A percentile compares a stretch with the other conserved stretches of the same genome.
Evolutionary conservation across 2,329 filamentous ascomycete genomes (phyloP).

Genomic region (Penicillium sp.): DNA sequence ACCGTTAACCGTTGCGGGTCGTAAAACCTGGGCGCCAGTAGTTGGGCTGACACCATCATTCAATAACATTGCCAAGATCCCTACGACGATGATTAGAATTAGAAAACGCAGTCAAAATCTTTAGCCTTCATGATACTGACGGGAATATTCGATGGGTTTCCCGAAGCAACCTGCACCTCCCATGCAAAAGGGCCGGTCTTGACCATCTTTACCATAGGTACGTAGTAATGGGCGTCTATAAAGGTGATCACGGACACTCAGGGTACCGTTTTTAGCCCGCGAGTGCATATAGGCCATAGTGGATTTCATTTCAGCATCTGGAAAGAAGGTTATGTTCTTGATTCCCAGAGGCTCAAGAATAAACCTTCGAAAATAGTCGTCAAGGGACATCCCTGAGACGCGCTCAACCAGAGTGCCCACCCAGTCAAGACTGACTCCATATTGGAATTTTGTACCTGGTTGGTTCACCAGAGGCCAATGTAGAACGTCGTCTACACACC

Average conservation of each 20-base stretch:
- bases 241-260: background rate
- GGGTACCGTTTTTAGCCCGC: background rate
- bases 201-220: too few species aligned
- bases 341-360: background rate
- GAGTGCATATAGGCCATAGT: background rate
- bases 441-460: background rate
- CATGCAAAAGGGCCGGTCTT: background rate
- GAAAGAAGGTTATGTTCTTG: background rate
- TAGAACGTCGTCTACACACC: background rate
- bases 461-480: background rate
- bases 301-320: background rate
- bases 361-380: background rate
- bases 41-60: background rate
- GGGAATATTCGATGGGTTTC: background rate
- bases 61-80: background rate
- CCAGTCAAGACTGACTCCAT: background rate
- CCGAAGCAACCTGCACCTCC: background rate
- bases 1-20: background rate
- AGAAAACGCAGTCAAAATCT: background rate
- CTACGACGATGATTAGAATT: background rate
- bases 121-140: background rate
- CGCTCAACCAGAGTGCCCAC: background rate
- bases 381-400: background rate
- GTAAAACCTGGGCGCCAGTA: background rate
- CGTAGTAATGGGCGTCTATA: background rate